A percentile compares a stretch with the other conserved stretches of the same genome.
These are phyloP conservation scores for Drechslerella dactyloides DNA, from an alignment of 2,329 filamentous ascomycete genomes.

Conservation along the genomic window DNA sequence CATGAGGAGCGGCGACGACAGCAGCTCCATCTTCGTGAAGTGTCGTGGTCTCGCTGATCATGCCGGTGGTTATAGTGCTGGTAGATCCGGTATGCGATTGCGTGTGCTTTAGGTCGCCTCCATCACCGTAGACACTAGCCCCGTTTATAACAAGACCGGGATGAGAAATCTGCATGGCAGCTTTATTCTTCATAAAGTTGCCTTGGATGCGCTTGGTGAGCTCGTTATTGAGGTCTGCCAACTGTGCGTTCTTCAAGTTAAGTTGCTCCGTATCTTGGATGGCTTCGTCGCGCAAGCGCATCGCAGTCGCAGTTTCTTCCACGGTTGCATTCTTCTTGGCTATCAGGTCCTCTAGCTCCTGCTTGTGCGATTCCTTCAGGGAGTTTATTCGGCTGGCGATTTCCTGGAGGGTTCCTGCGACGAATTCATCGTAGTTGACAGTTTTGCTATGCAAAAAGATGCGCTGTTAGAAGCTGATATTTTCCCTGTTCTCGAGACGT, in stretches of 20 bases:
- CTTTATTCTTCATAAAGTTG: slow-evolving; percentile 81
- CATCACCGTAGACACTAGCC: slow-evolving; percentile 55
- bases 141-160: slow-evolving; percentile 68
- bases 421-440: slow-evolving; percentile 76
- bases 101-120: slow-evolving; percentile 56
- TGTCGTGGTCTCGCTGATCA: slow-evolving; percentile 55
- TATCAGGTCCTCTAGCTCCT: slow-evolving; percentile 84
- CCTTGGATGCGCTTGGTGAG: slow-evolving; percentile 93
- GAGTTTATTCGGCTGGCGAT: slow-evolving; percentile 68
- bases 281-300: slow-evolving; percentile 87
- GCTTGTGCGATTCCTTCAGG: slow-evolving; percentile 79
- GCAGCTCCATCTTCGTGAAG: slow-evolving; percentile 72
- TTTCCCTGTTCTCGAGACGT: slow-evolving; percentile 19
- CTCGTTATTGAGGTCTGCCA: slow-evolving; percentile 94
- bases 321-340: slow-evolving; percentile 82
- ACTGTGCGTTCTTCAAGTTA: slow-evolving; percentile 89
- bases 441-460: slow-evolving; percentile 69
- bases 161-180: slow-evolving; percentile 67
- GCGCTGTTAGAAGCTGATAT: neutral
- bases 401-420: slow-evolving; percentile 68
- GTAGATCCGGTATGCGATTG: slow-evolving; percentile 50
- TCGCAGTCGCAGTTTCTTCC: slow-evolving; percentile 82
- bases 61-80: slow-evolving; percentile 54
- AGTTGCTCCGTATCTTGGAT: slow-evolving; percentile 95
- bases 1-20: slow-evolving; percentile 77